phyloP scores from a whole-genome alignment of 352 stramenopile genomes.

The Vaucheria bursata region DNA sequence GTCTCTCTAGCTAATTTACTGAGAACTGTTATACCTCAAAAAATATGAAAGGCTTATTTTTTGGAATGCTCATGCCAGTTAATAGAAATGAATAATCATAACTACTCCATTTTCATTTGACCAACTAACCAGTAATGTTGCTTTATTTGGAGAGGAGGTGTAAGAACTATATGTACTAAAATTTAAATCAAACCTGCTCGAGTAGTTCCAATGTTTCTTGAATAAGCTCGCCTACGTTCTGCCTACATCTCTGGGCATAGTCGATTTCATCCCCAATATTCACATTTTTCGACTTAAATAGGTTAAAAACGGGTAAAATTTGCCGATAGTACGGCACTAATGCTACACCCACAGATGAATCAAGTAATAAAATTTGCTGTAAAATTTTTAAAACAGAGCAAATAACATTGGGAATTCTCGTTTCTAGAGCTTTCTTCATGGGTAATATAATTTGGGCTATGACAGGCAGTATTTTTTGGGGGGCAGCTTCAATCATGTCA shows the following conservation, averaged over 20 bases:
- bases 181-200: slow-evolving; percentile 55
- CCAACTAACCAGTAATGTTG: too few relatives aligned
- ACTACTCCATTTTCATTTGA: too few relatives aligned
- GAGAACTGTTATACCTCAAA: too few relatives aligned
- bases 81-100: too few relatives aligned
- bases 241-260: slow-evolving; percentile 32
- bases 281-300: slow-evolving; percentile 89
- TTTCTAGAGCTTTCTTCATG: slow-evolving; percentile 88
- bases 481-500: slow-evolving; percentile 91
- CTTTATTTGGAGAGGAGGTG: too few relatives aligned
- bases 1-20: too few relatives aligned
- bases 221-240: slow-evolving; percentile 71
- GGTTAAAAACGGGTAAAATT: slow-evolving; percentile 89
- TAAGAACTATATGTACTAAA: too few relatives aligned
- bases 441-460: slow-evolving; percentile 90
- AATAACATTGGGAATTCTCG: slow-evolving; percentile 77
- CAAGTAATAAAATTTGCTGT: slow-evolving; percentile 51
- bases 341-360: slow-evolving; percentile 76
- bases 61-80: too few relatives aligned
- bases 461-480: slow-evolving; percentile 85
- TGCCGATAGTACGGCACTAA: slow-evolving; percentile 92
- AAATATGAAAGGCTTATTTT: too few relatives aligned
- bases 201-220: slow-evolving; percentile 91
- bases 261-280: slow-evolving; percentile 78
- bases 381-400: slow-evolving; percentile 85